Conservation (phyloP, 139 green algal genomes). For the Picochlorum sp. region DNA sequence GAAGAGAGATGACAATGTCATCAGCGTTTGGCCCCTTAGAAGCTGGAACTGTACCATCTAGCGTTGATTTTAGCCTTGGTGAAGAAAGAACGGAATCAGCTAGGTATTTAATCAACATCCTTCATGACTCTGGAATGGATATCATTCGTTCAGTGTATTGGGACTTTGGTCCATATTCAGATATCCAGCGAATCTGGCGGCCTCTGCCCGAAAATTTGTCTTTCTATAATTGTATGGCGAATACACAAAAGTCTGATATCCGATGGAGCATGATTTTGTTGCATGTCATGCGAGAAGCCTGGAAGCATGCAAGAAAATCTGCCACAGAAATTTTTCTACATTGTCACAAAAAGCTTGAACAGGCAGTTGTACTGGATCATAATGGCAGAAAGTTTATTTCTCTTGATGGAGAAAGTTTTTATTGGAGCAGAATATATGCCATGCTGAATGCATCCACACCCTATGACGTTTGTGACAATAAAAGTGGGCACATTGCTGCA, state of each 20-base stretch:
- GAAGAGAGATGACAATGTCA: too few species aligned
- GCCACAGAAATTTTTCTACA: not conserved
- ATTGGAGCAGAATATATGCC: not conserved
- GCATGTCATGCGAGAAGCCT: constrained; percentile 41
- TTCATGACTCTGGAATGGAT: not conserved
- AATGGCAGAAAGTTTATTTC: not conserved
- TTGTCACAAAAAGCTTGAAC: not conserved
- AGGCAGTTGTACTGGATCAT: not conserved
- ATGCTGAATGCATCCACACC: not conserved
- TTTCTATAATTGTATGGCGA: constrained; percentile 26
- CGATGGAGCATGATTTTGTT: constrained; percentile 54
- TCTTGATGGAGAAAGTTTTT: not conserved
- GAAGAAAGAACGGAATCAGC: not conserved
- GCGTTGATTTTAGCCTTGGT: too few species aligned
- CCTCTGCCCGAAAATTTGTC: constrained; percentile 13
- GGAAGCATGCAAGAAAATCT: constrained; percentile 1
- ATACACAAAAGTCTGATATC: constrained; percentile 1
- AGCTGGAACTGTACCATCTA: too few species aligned
- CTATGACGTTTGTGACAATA: not conserved
- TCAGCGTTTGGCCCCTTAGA: too few species aligned
- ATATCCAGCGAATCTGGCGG: constrained; percentile 51
- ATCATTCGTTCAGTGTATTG: constrained; percentile 39
- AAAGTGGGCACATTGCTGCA: not conserved
- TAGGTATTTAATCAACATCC: not conserved
- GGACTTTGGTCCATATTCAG: constrained; percentile 73